Evolutionary conservation across 148 eudicot genomes (phyloP).

Genomic region (Spergularia marina): DNA sequence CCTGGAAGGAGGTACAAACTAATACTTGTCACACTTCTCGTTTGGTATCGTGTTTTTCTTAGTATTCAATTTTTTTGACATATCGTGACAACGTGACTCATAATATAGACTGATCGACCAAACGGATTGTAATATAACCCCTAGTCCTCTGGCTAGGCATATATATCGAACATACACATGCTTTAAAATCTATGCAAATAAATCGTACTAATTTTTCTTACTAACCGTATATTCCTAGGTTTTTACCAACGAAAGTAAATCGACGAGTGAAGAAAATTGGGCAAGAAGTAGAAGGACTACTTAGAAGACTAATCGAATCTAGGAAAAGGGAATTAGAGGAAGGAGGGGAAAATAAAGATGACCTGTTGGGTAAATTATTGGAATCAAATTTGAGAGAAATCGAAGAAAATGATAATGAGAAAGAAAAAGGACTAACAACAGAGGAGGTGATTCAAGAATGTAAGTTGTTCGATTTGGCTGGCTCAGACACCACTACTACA

Average conservation of each 20-base stretch:
- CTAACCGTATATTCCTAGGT: background rate
- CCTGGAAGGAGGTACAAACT: constrained; percentile 22
- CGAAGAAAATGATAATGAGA: constrained; percentile 6
- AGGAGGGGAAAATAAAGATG: constrained; percentile 6
- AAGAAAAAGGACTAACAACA: constrained; percentile 17
- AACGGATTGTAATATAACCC: too few species aligned
- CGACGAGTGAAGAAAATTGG: constrained; percentile 17
- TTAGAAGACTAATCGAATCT: constrained; percentile 9
- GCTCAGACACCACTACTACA: constrained; percentile 27
- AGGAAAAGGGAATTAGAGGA: constrained; percentile 15
- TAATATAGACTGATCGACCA: too few species aligned
- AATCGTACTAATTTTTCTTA: too few species aligned
- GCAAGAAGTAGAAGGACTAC: background rate
- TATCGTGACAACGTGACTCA: too few species aligned
- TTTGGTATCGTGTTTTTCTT: too few species aligned
- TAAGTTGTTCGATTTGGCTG: constrained; percentile 33
- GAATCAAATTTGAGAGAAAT: constrained; percentile 21
- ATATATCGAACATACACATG: too few species aligned
- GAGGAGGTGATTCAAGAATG: constrained; percentile 29
- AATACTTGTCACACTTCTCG: too few species aligned
- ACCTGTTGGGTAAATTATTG: constrained; percentile 21
- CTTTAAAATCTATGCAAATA: too few species aligned
- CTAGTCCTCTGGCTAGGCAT: too few species aligned
- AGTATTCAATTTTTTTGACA: background rate
- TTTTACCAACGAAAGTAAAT: constrained; percentile 21